Conservation (phyloP, 306 rosid genomes). For the Morella rubra region DNA sequence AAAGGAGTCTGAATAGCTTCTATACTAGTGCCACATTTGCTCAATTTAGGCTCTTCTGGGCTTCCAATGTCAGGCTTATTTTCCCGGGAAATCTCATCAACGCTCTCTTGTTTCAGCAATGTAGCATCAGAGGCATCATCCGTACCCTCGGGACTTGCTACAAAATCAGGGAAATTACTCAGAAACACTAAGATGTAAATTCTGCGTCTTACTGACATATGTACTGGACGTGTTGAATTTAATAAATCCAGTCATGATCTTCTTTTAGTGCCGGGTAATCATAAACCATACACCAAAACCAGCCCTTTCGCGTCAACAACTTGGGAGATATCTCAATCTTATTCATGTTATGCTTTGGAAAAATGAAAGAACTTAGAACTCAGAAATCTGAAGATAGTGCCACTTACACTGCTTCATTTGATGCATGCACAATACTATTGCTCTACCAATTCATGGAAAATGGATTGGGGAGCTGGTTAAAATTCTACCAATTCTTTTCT, state of each 20-base stretch:
- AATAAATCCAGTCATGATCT: too few relatives aligned
- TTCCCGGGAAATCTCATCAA: conserved; percentile 25
- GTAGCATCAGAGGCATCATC: neutral
- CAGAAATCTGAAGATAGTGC: too few relatives aligned
- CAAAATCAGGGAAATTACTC: conserved; percentile 11
- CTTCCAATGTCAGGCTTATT: neutral
- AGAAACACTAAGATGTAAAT: neutral
- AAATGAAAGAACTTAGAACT: neutral
- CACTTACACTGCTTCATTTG: too few relatives aligned
- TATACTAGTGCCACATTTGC: neutral
- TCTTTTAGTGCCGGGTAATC: too few relatives aligned
- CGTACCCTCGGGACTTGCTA: conserved; percentile 29
- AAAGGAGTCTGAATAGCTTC: conserved; percentile 8
- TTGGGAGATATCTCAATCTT: neutral
- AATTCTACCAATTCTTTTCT: too few relatives aligned
- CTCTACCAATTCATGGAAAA: too few relatives aligned
- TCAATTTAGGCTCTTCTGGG: conserved; percentile 7
- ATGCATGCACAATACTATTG: too few relatives aligned
- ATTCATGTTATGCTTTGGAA: neutral
- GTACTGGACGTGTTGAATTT: too few relatives aligned
- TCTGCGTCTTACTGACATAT: too few relatives aligned
- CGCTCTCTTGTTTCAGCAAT: conserved; percentile 31
- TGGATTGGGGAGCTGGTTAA: too few relatives aligned
- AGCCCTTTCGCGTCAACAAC: neutral
- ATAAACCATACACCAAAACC: too few relatives aligned